Evolutionary conservation across 1,284 basidiomycete species (phyloP), one percentile per base, ranked within the genome.

Genomic region (Papiliotrema nemorosa): DNA sequence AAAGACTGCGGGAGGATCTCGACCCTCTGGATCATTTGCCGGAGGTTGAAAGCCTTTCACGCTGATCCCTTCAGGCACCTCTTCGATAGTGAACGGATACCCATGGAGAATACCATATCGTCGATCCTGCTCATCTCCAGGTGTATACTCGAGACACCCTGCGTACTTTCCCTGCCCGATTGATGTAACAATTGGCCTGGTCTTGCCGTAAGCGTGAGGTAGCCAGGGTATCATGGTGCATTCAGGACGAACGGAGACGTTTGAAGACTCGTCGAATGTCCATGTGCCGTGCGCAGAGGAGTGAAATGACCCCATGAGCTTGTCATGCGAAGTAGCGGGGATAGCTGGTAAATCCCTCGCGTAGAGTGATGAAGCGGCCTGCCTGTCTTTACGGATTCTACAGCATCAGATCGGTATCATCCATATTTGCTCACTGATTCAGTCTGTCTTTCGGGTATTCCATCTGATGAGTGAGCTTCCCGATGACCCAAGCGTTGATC

Each of bases 401-500:
- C 31, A 9, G 31, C 31, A 16, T 33, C 9, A 10, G 10, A n/a
- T n/a, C n/a, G n/a, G n/a, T n/a, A n/a, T n/a, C 31, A 33, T 10
- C 31, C 10, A 33, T 9, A 33, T 16, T 31, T n/a, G n/a, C 48
- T 37, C 31, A 50, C 48, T 38, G 14, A 2, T 27, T 29, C 24
- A 16, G 7, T 9, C n/a, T 6, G 13, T 27, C 20, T 4, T 37
- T 34, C 5, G 10, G 22, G 14, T 44, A 14, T 12, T 5, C 10
- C 3, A 16, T 3, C 31, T 42, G 16, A 12, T 21, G 29, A 9
- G 36, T 41, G n/a, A 52, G 3, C n/a, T 33, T 36, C 1, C 39
- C 38, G 13, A 52, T 13, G 22, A 52, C 22, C 44, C 44, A 47
- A 3, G 38, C 31, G n/a, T 52, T 31, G 27, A 52, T 43, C 27